Evolutionary conservation across 257 asterid genomes (phyloP), one percentile per base, ranked within the genome.

Genomic region (Pogostemon cablin): DNA sequence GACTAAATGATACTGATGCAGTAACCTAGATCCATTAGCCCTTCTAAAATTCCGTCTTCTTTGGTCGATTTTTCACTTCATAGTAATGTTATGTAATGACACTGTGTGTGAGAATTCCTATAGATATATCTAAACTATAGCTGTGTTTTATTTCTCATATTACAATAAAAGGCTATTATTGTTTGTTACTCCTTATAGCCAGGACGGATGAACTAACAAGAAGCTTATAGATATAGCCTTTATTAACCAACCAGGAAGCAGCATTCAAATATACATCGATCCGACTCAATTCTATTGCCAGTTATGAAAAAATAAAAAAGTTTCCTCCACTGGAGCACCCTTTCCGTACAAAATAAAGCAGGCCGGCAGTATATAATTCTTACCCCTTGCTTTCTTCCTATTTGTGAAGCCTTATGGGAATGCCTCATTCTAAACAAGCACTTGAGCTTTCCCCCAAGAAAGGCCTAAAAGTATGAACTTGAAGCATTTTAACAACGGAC

Each of bases 181-280:
- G 17, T 49, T 12, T 4, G 15, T 6, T 7, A 35, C 35, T 48
- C 59, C 15, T 11, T 48, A 9, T 35, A 11, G 15, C 70, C 0
- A 41, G 6, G 11, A 60, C 48, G 7, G 41, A 56, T 56, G 9
- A 68, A 54, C 44, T 20, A n/a, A 52, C 54, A 53, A 10, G 50
- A 46, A 7, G 47, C 35, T 62, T 54, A 50, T 49, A 59, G 3
- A 69, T 54, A 50, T 49, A 59, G 3, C 38, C 72, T 54, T 79
- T 75, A 79, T 75, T 68, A 25, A 70, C 56, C 61, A 39, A 61
- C 50, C 42, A 54, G 10, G 43, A 39, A 52, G 38, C 65, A 39
- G 12, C 9, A 1, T 37, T 65, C 58, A 32, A 53, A 41, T 53
- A 53, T 65, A 53, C 68, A 65, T 72, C 72, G 53, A 11, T 42